Percentiles rank a stretch among this genome's conserved stretches.
Conservation (phyloP, 2,329 filamentous ascomycete genomes). For the Pseudocercospora crystallina region DNA sequence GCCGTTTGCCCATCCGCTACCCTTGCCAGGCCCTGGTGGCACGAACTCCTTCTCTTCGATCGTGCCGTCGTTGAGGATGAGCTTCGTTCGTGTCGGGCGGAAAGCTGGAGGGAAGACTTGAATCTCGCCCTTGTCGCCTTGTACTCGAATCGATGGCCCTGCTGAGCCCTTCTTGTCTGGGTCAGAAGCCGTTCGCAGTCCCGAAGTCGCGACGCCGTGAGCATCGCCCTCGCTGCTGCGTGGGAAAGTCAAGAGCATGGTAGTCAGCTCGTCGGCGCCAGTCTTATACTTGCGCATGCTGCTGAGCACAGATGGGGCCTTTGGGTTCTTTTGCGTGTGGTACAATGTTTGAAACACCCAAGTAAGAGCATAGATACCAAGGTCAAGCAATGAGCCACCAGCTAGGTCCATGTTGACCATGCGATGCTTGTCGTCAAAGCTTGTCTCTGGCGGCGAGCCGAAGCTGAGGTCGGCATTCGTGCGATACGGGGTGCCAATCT, state of each 20-base stretch:
- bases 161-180: conserved; percentile 60
- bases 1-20: conserved; percentile 49
- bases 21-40: conserved; percentile 49
- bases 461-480: conserved; percentile 61
- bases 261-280: conserved; percentile 76
- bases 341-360: conserved; percentile 92
- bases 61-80: conserved; percentile 43
- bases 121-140: conserved; percentile 78
- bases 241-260: conserved; percentile 75
- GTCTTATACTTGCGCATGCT: conserved; percentile 71
- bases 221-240: conserved; percentile 53
- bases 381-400: conserved; percentile 77
- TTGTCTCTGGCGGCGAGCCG: conserved; percentile 59
- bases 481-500: conserved; percentile 57
- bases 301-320: conserved; percentile 67
- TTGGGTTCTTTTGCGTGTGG: conserved; percentile 68
- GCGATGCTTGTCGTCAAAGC: conserved; percentile 63
- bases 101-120: conserved; percentile 73
- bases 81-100: conserved; percentile 55
- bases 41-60: conserved; percentile 49
- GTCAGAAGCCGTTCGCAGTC: conserved; percentile 62
- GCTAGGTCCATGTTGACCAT: conserved; percentile 84
- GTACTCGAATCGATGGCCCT: conserved; percentile 72
- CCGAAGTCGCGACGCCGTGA: conserved; percentile 65
- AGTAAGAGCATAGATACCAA: conserved; percentile 85